Conservation (phyloP, 2,329 filamentous ascomycete genomes). For the Stemphylium lycopersici region DNA sequence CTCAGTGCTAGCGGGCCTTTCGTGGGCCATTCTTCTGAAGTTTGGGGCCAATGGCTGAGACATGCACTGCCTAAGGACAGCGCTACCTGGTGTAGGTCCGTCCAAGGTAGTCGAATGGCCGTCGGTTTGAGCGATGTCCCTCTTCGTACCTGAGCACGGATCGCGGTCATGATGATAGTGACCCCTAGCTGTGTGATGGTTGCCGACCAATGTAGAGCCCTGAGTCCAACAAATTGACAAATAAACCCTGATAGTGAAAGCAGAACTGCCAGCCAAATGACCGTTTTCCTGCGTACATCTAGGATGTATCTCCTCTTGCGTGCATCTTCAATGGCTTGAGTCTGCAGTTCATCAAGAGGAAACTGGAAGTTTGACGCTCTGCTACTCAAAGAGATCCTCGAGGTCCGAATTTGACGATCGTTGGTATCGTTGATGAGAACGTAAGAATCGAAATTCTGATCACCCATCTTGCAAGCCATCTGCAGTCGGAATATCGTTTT, state of each 20-base stretch:
- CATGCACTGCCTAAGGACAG: no score
- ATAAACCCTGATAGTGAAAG: not conserved
- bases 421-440: not conserved
- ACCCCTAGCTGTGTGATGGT: slow-evolving; percentile 13
- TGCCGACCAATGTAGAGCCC: slow-evolving; percentile 13
- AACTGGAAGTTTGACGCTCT: no score
- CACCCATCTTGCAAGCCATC: not conserved
- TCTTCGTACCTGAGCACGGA: slow-evolving; percentile 4
- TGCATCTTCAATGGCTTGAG: no score
- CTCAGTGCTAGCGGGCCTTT: no score
- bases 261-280: not conserved
- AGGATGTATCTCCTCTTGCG: no score
- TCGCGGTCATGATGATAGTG: slow-evolving; percentile 4
- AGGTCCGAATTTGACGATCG: not conserved
- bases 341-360: no score
- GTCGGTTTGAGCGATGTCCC: not conserved
- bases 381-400: not conserved
- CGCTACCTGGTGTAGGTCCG: not conserved
- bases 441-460: not conserved
- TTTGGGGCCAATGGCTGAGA: no score
- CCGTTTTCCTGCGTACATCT: not conserved
- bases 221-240: slow-evolving; percentile 17
- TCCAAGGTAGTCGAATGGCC: not conserved
- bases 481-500: not conserved
- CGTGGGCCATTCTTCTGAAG: no score